phyloP scores from a whole-genome alignment of 345 rosid genomes.

The Gossypium stocksii region DNA sequence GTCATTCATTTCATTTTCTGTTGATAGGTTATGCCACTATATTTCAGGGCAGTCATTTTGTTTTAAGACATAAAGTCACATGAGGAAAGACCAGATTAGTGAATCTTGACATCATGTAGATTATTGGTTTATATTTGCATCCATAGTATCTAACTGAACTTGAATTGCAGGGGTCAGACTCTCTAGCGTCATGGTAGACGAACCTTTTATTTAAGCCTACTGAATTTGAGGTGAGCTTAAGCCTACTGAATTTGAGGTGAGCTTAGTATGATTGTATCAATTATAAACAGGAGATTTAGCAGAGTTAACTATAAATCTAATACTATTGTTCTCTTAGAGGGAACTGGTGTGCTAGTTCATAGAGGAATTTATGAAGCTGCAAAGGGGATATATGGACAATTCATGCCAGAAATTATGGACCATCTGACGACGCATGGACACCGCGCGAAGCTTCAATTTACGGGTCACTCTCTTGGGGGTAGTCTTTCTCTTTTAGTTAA shows the following conservation, averaged over 20 bases:
- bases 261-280: not conserved
- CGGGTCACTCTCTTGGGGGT: slow-evolving; percentile 95
- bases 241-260: slow-evolving; percentile 82
- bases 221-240: slow-evolving; percentile 76
- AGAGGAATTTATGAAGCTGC: slow-evolving; percentile 97
- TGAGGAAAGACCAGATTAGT: not conserved
- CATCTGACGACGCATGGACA: slow-evolving; percentile 58
- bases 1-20: not conserved
- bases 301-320: not conserved
- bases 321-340: slow-evolving; percentile 34
- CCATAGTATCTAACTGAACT: slow-evolving; percentile 1
- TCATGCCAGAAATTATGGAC: slow-evolving; percentile 66
- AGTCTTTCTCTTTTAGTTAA: slow-evolving; percentile 72
- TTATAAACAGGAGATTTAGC: not conserved
- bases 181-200: slow-evolving; percentile 86
- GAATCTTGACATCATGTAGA: not conserved
- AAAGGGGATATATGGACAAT: slow-evolving; percentile 76
- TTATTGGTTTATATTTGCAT: not conserved
- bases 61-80: not conserved
- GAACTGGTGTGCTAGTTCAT: slow-evolving; percentile 72
- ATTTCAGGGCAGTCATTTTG: too few relatives aligned
- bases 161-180: slow-evolving; percentile 74
- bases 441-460: slow-evolving; percentile 73
- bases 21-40: not conserved
- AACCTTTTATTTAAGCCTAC: slow-evolving; percentile 89